Conservation (phyloP, 1,139 yeast genomes). For the Trichomonascaceae sp. region DNA sequence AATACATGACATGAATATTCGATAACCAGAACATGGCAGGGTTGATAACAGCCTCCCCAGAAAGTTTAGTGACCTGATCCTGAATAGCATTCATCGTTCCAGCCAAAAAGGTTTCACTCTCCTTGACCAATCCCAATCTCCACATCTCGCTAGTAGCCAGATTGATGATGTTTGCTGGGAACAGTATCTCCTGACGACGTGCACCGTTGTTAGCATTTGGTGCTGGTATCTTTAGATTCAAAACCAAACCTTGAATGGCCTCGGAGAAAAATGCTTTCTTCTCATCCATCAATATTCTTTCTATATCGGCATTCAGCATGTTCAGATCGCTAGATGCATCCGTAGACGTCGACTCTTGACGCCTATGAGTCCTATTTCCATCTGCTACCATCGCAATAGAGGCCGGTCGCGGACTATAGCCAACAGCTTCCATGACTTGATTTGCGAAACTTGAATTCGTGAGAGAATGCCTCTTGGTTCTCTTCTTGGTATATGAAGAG, state of each 20-base stretch:
- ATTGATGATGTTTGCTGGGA: conserved; percentile 94
- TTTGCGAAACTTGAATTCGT: conserved; percentile 19
- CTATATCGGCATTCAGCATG: conserved; percentile 35
- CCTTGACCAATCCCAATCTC: conserved; percentile 91
- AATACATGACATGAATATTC: conserved; percentile 90
- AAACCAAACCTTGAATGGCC: conserved; percentile 79
- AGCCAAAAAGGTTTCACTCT: conserved; percentile 86
- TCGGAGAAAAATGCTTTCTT: conserved; percentile 66
- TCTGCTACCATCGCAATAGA: conserved; percentile 25
- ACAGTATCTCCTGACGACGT: conserved; percentile 83
- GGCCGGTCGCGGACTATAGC: conserved; percentile 32
- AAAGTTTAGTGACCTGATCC: conserved; percentile 40
- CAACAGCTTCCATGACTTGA: conserved; percentile 21
- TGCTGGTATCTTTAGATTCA: conserved; percentile 81
- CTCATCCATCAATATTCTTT: conserved; percentile 60
- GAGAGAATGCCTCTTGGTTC: conserved; percentile 30
- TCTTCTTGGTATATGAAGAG: conserved; percentile 23
- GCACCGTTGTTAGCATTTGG: conserved; percentile 77
- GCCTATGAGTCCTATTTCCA: conserved; percentile 18
- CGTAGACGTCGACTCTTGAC: conserved; percentile 23
- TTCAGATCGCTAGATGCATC: conserved; percentile 25
- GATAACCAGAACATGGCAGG: conserved; percentile 98
- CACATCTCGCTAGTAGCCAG: conserved; percentile 95
- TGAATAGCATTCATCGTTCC: conserved; percentile 87
- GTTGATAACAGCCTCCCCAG: conserved; percentile 81